Percentiles rank a stretch among this genome's conserved stretches.
These are phyloP conservation scores for Serendipita sp. DNA, from an alignment of 768 basidiomycete genomes.

Conservation along the genomic window DNA sequence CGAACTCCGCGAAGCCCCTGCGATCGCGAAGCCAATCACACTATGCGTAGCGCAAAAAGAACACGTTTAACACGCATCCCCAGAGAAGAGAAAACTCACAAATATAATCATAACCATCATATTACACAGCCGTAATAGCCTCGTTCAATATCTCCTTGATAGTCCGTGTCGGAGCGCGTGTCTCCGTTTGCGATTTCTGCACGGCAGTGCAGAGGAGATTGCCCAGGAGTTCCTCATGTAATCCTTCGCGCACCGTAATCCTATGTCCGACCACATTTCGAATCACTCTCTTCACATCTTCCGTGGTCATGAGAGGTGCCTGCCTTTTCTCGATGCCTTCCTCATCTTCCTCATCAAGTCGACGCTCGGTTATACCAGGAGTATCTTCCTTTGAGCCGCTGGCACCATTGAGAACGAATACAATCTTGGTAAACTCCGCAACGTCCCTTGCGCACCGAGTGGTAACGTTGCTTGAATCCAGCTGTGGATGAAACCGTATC, in stretches of 20 bases:
- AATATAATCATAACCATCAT: too few relatives aligned
- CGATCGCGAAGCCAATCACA: too few relatives aligned
- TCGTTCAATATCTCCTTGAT: neutral
- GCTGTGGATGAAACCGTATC: constrained; percentile 48
- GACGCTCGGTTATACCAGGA: too few relatives aligned
- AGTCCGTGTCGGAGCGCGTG: neutral
- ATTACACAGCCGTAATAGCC: constrained; percentile 1
- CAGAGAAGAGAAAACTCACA: too few relatives aligned
- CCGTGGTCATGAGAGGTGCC: constrained; percentile 36
- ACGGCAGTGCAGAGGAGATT: constrained; percentile 27
- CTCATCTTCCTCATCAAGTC: constrained; percentile 1
- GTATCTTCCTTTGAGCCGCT: constrained; percentile 5
- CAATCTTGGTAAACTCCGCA: constrained; percentile 30
- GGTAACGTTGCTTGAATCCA: constrained; percentile 57
- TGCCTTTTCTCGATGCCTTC: neutral
- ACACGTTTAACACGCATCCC: too few relatives aligned
- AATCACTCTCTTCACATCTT: constrained; percentile 58
- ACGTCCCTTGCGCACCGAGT: constrained; percentile 45
- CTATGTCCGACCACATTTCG: constrained; percentile 64
- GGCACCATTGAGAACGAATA: neutral
- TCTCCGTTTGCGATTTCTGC: neutral
- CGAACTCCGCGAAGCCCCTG: too few relatives aligned
- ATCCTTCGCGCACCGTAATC: constrained; percentile 50
- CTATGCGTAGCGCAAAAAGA: too few relatives aligned
- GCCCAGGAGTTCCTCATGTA: constrained; percentile 52